A percentile compares a stretch with the other conserved stretches of the same genome.
phyloP scores from a whole-genome alignment of 2,329 filamentous ascomycete species.

The Madurella fahalii region DNA sequence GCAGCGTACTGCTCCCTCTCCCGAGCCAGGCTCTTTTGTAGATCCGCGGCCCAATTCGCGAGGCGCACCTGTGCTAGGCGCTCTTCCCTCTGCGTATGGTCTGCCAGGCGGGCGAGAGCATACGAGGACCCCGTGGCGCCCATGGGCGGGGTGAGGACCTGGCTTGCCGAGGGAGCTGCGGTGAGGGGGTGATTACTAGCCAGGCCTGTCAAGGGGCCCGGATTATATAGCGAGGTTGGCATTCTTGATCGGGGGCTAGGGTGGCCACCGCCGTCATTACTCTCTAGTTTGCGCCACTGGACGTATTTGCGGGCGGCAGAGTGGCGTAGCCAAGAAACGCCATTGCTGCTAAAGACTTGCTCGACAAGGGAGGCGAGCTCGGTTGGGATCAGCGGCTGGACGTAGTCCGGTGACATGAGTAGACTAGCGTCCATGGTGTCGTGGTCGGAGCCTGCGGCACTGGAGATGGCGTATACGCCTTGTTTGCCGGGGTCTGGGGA shows the following conservation, averaged over 20 bases:
- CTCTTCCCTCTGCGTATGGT: slow-evolving; percentile 33
- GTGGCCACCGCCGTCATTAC: neutral
- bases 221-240: slow-evolving; percentile 19
- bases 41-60: slow-evolving; percentile 76
- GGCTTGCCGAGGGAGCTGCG: slow-evolving; percentile 7
- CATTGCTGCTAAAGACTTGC: slow-evolving; percentile 72
- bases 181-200: neutral
- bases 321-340: slow-evolving; percentile 76
- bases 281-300: slow-evolving; percentile 53
- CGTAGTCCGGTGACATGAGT: slow-evolving; percentile 87
- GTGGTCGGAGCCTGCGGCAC: slow-evolving; percentile 63
- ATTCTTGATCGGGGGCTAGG: slow-evolving; percentile 1
- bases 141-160: slow-evolving; percentile 20
- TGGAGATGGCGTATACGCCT: slow-evolving; percentile 74
- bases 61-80: slow-evolving; percentile 54
- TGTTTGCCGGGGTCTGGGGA: slow-evolving; percentile 22
- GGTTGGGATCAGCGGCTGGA: slow-evolving; percentile 72
- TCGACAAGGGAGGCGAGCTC: slow-evolving; percentile 69
- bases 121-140: slow-evolving; percentile 42
- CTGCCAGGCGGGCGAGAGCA: slow-evolving; percentile 57
- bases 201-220: neutral
- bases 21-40: slow-evolving; percentile 70
- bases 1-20: slow-evolving; percentile 67
- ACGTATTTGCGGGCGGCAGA: slow-evolving; percentile 77
- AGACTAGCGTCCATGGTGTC: slow-evolving; percentile 90